Evolutionary conservation across 768 basidiomycete species (phyloP), one percentile per base, ranked within the genome.

Genomic region (Russula griseocarnosa): DNA sequence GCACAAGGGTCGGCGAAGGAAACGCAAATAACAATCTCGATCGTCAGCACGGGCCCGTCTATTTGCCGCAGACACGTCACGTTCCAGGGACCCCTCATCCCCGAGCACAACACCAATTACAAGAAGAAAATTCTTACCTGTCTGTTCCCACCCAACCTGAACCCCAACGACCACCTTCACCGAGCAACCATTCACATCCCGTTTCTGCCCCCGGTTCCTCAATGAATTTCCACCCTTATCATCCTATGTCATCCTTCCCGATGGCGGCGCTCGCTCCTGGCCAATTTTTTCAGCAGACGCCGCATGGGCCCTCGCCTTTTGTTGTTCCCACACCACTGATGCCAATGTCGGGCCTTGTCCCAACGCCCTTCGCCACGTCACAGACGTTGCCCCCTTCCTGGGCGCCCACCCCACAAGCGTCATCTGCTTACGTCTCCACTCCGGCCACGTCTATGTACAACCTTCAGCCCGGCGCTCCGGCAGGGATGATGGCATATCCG

Each of bases 1-100:
- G 50, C 62, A 24, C 55, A 62, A 47, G 8, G 34, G 26, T 42
- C 38, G 16, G 26, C 32, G 49, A 61, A 14, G 26, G n/a, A 44
- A 28, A 65, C 20, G 11, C 53, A 36, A 50, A 47, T 16, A 55
- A 47, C 28, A 55, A 65, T 61, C 64, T 65, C 34, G 60, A 65
- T 61, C 49, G 16, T 34, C 30, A 24, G 5, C 46, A 40, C 10
- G 63, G 46, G 40, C 47, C 54, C 47, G 51, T 47, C 34, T 60
- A 42, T 60, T 55, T 60, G 47, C 38, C 63, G 47, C 38, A 36
- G 63, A 54, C 64, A 55, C 64, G 60, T 60, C 60, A 65, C 54
- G 55, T 65, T 61, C 59, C 64, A 61, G 60, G 60, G 42, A 61
- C 64, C 4, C 63, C 63, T 16, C 20, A 64, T 32, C 58, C 63